Evolutionary conservation across 345 rosid species (phyloP), one percentile per base, ranked within the genome.

Genomic region (Crucihimalaya himalaica): DNA sequence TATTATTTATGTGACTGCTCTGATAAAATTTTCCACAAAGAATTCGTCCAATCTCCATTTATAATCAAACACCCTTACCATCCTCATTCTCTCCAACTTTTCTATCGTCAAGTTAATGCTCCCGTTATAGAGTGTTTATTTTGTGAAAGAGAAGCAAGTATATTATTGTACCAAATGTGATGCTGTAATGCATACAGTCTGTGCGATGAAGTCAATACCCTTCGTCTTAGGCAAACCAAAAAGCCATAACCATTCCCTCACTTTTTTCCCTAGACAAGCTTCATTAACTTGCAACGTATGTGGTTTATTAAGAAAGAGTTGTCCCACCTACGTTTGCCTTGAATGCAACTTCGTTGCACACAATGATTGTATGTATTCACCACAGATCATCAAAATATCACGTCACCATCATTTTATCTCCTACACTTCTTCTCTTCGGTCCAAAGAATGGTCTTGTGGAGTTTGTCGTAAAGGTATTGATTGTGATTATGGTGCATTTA

Each of bases 1-100:
- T 67, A 52, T 67, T 67, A 67, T 53, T 21, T 61, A 0, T 67
- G 72, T 37, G 18, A 0, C 27, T 0, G 1, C 0, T n/a, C 27
- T 67, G 15, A 9, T 9, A 0, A 8, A 27, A 16, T 0, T 0
- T 59, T 0, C 4, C 71, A 66, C 21, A 66, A 20, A 50, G 47
- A 50, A 10, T 66, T 60, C 6, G 58, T 50, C 4, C 23, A 70
- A 8, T 57, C 46, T 45, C 74, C 74, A 31, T 4, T 11, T 6
- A 8, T 21, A 58, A 28, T 70, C 31, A 55, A 57, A 29, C 56
- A 70, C 25, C 66, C 74, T 46, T 69, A 29, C 4, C 54, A 57
- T 2, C 47, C 13, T 19, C 66, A 70, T 48, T 46, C 18, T 58
- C 16, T 48, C 6, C 35, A 34, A 21, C 74, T 70, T 2, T 43